Percentiles rank a stretch among this genome's conserved stretches.
Conservation (phyloP, 257 asterid genomes). For the Jaltomata sinuosa region DNA sequence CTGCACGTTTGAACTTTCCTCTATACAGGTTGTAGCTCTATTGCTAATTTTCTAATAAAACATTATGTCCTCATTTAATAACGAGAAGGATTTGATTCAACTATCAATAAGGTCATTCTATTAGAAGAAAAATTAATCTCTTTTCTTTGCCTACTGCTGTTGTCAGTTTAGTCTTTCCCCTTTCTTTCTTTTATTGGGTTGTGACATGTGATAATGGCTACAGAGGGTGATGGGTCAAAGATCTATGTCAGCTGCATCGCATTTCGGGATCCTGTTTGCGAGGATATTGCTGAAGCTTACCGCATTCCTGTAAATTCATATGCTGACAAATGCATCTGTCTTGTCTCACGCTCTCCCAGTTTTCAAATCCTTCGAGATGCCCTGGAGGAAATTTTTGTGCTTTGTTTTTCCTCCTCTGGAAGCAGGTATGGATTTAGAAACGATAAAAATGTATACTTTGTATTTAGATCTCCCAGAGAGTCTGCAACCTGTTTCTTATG, state of each 20-base stretch:
- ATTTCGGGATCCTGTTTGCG: conserved; percentile 74
- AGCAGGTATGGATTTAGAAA: conserved; percentile 48
- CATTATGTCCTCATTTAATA: neutral
- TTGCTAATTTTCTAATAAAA: neutral
- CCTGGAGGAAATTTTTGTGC: conserved; percentile 69
- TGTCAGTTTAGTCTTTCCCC: neutral
- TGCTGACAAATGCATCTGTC: conserved; percentile 85
- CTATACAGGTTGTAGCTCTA: neutral
- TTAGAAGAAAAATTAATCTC: neutral
- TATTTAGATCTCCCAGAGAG: neutral
- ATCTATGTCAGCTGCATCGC: conserved; percentile 86
- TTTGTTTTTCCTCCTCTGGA: conserved; percentile 75
- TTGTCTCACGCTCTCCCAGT: conserved; percentile 78
- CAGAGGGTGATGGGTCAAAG: conserved; percentile 89
- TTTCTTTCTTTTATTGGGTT: neutral
- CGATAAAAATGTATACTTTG: neutral
- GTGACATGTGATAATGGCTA: neutral
- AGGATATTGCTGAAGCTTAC: conserved; percentile 78
- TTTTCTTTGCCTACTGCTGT: neutral
- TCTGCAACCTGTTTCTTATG: neutral
- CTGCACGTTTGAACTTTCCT: neutral
- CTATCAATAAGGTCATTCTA: neutral
- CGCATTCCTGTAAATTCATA: conserved; percentile 50
- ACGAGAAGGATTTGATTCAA: neutral
- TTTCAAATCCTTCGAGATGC: conserved; percentile 72